Conservation (phyloP, 345 rosid species). For the Fremontodendron californicum region DNA sequence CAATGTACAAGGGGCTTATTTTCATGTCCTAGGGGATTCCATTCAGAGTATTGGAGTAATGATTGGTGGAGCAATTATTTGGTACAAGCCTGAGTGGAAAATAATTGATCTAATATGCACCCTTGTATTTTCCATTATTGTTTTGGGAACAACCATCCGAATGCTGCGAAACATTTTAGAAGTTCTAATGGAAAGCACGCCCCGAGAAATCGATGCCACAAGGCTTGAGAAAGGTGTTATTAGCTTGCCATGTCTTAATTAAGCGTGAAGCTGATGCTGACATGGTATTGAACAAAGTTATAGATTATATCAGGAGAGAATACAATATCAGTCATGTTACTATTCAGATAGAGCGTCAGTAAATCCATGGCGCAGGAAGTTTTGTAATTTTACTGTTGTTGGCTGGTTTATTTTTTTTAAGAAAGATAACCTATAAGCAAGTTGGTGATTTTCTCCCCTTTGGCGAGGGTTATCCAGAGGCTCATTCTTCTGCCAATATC, state of each 20-base stretch:
- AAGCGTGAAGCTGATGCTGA: slow-evolving; percentile 58
- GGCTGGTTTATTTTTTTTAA: background rate
- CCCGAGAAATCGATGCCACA: no score
- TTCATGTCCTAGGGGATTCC: slow-evolving; percentile 71
- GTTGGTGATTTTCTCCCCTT: background rate
- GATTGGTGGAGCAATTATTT: no score
- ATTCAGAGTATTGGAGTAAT: slow-evolving; percentile 71
- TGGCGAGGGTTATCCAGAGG: background rate
- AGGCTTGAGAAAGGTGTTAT: no score
- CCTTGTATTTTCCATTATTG: slow-evolving; percentile 47
- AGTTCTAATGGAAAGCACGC: slow-evolving; percentile 79
- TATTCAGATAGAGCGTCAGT: slow-evolving; percentile 58
- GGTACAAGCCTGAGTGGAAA: slow-evolving; percentile 72
- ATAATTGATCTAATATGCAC: no score
- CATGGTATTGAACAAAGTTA: slow-evolving; percentile 47
- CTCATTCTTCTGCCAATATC: background rate
- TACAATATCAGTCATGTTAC: slow-evolving; percentile 61
- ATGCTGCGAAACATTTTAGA: slow-evolving; percentile 62
- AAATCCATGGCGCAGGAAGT: background rate
- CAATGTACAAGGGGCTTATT: slow-evolving; percentile 60
- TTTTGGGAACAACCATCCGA: slow-evolving; percentile 49
- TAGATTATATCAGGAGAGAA: slow-evolving; percentile 48
- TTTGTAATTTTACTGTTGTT: background rate
- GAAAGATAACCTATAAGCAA: background rate
- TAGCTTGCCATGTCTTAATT: slow-evolving; percentile 64